Evolutionary conservation across 306 rosid species (phyloP), one percentile per base, ranked within the genome.

Genomic region (Sphenostylis stenocarpa): DNA sequence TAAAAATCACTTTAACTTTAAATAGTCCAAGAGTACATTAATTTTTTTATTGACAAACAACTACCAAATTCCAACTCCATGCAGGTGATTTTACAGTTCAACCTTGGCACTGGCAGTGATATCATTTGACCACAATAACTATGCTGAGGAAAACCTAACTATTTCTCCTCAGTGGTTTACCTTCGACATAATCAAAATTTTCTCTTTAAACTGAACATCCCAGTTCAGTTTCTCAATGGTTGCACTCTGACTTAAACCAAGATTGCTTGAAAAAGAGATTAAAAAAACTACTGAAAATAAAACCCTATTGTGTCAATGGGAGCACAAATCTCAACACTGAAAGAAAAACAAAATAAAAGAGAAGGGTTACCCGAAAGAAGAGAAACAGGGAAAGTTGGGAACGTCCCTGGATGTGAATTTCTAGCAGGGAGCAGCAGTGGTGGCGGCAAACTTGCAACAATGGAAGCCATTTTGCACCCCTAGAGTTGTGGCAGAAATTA

Each of bases 401-500:
- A 65, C 77, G 55, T 77, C 0, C 51, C 67, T 5, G 84, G 77
- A 65, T 77, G 38, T 14, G 82, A 70, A 49, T 65, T 86, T 83
- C 81, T 81, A 53, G 68, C 75, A 68, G 67, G 87, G 38, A 77
- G 56, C 84, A 89, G 71, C 80, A 93, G 82, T 60, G 86, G 87
- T 23, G 93, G 87, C 36, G 82, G 78, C 87, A 93, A 83, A 80
- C 72, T 86, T 66, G 91, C 85, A 79, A 81, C 66, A 61, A 86
- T 77, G 75, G 96, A 89, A 81, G 96, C 93, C 97, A 90, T 92
- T n/a, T 75, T 73, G 8, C 69, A 73, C 17, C 77, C 64, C 29
- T 71, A 20, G 67, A 56, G 11, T 38, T 60, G 68, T 9, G 24
- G 2, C 52, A 33, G 69, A 15, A 31, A 67, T n/a, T 1, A 26